phyloP scores from a whole-genome alignment of 495 filamentous ascomycete species.

The Neurospora sublineolata region DNA sequence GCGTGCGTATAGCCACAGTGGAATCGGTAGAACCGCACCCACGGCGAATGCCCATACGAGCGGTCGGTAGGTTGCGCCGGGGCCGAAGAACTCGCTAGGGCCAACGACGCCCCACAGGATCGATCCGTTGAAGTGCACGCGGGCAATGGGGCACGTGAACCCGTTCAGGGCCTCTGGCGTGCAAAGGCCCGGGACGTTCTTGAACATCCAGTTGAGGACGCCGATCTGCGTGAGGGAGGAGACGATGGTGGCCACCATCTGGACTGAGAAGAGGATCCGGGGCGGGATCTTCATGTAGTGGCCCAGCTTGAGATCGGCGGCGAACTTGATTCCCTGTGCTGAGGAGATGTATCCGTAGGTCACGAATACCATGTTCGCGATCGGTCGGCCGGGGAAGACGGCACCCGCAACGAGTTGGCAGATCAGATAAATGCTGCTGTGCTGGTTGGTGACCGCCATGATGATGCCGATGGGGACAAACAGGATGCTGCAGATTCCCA shows the following conservation, averaged over 20 bases:
- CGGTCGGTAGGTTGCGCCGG: constrained; percentile 53
- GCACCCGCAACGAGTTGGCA: constrained; percentile 73
- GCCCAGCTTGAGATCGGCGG: constrained; percentile 75
- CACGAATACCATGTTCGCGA: constrained; percentile 83
- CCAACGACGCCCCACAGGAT: constrained; percentile 86
- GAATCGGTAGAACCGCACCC: constrained; percentile 57
- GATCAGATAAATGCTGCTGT: constrained; percentile 68
- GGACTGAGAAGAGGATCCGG: constrained; percentile 64
- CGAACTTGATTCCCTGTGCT: constrained; percentile 76
- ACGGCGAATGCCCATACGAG: constrained; percentile 70
- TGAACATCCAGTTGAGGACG: constrained; percentile 85
- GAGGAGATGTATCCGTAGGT: constrained; percentile 77
- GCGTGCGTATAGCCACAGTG: constrained; percentile 52
- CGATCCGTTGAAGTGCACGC: constrained; percentile 81
- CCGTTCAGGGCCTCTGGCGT: constrained; percentile 68
- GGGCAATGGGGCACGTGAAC: constrained; percentile 77
- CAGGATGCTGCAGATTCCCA: constrained; percentile 58
- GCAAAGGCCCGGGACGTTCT: constrained; percentile 63
- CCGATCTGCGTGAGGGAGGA: constrained; percentile 70
- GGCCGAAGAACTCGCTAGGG: constrained; percentile 64
- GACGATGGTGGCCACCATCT: constrained; percentile 69
- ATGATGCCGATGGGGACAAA: constrained; percentile 76
- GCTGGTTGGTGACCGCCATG: constrained; percentile 78
- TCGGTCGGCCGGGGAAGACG: constrained; percentile 67
- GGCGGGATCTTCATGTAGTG: constrained; percentile 93